phyloP scores from a whole-genome alignment of 768 basidiomycete species.

The Trametes cubensis region DNA sequence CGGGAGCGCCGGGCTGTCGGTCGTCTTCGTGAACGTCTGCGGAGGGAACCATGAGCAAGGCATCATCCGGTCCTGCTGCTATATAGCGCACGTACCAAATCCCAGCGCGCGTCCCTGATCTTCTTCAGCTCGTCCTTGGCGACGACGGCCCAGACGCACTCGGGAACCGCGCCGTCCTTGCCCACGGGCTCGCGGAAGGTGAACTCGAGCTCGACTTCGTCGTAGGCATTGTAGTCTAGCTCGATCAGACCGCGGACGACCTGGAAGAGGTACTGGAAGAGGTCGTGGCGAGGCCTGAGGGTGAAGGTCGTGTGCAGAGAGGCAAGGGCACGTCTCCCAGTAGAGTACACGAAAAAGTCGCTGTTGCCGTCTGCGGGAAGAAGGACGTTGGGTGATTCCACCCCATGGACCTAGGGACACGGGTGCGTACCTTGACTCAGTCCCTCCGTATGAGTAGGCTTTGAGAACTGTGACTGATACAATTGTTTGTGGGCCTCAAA shows the following conservation, averaged over 20 bases:
- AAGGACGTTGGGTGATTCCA: background rate
- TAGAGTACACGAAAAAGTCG: conserved; percentile 86
- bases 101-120: conserved; percentile 79
- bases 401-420: background rate
- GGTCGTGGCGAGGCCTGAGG: conserved; percentile 83
- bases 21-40: conserved; percentile 82
- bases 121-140: conserved; percentile 74
- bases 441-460: conserved; percentile 54
- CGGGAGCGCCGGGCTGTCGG: conserved; percentile 66
- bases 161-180: conserved; percentile 43
- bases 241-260: conserved; percentile 67
- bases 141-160: conserved; percentile 84
- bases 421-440: conserved; percentile 28
- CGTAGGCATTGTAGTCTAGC: conserved; percentile 67
- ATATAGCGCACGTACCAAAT: conserved; percentile 59
- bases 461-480: conserved; percentile 75
- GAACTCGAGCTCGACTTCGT: conserved; percentile 80
- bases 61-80: no score
- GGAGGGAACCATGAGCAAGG: background rate
- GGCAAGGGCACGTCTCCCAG: conserved; percentile 75
- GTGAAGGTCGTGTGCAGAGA: conserved; percentile 81
- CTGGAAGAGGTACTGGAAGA: conserved; percentile 67
- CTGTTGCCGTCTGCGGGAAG: conserved; percentile 63
- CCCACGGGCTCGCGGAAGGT: conserved; percentile 56
- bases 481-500: conserved; percentile 58